Base-by-base conservation (phyloP, 257 asterid genomes). In the Ocimum tenuiflorum region DNA sequence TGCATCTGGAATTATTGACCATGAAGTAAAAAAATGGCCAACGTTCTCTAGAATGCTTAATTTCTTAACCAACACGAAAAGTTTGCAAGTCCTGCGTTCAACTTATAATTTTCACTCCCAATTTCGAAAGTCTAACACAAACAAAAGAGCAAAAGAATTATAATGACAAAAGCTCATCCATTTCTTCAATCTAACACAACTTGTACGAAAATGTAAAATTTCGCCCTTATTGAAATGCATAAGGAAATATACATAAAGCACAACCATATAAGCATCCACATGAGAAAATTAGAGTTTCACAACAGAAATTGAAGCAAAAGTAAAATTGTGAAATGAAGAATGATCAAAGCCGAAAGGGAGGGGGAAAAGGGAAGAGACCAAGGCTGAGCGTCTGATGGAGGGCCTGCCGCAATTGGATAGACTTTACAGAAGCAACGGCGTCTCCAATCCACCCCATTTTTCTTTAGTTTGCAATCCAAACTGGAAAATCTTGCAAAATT, bases 401-500 rank as follows among this genome's bases (percentile, higher is more conserved):
- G 68, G 81, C 73, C 66, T 78, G 78, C 51, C 95, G 81, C 15
- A 85, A 38, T 60, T 77, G 62, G 56, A 87, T 8, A 47, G 85
- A 80, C 80, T 83, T 85, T 0, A 81, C 70, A n/a, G 85, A 78
- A 61, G 65, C 78, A 36, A 74, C 13, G 22, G 74, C 51, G 17
- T 71, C 75, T 53, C 54, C 73, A 38, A 85, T 60, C 90, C 82
- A 79, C 58, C 73, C 86, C 89, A 82, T 85, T 64, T 50, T 45
- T 14, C 70, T 2, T 50, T 42, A 24, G 35, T 38, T 53, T 13
- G 39, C 15, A 3, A 60, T 71, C 39, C 70, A 63, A 60, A 54
- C 15, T n/a, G 48, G n/a, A 50, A 70, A 69, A 56, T 58, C 42
- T 43, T 57, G 60, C 76, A 17, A 67, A 29, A 20, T 60, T 35